Conservation (phyloP, 805 yeast genomes). For the Isabelozyma rhagii region DNA sequence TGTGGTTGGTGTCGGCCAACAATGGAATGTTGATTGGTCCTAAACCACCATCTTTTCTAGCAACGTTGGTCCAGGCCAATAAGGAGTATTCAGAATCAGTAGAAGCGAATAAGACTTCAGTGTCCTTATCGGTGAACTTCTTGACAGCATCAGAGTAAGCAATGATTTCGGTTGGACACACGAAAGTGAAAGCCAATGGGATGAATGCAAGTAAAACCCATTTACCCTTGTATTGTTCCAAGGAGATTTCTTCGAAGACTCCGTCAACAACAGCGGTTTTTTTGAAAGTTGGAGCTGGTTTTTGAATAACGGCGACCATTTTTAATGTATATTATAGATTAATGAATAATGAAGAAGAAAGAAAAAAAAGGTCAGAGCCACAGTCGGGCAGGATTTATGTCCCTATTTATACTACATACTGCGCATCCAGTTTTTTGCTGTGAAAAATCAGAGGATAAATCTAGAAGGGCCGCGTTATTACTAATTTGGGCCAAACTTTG, state of each 20-base stretch:
- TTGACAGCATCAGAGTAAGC: constrained; percentile 96
- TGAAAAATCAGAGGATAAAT: constrained; percentile 2
- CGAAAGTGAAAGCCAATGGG: constrained; percentile 99
- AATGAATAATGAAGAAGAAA: background rate
- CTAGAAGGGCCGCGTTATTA: constrained; percentile 11
- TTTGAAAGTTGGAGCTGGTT: constrained; percentile 94
- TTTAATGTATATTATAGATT: constrained; percentile 10
- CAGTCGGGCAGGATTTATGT: background rate
- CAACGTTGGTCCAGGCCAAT: constrained; percentile 96
- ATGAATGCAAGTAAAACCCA: constrained; percentile 97
- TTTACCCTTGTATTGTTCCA: constrained; percentile 95
- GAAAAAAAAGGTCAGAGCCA: background rate
- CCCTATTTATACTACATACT: constrained; percentile 1
- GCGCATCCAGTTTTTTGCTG: background rate
- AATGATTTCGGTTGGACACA: constrained; percentile 98
- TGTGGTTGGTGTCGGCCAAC: constrained; percentile 95
- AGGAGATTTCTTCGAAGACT: constrained; percentile 88
- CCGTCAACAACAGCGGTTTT: constrained; percentile 98
- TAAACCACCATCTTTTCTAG: constrained; percentile 97
- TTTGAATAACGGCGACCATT: constrained; percentile 90
- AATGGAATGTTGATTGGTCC: constrained; percentile 94
- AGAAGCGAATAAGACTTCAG: constrained; percentile 91
- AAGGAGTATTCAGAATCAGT: constrained; percentile 98
- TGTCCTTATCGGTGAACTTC: constrained; percentile 82
- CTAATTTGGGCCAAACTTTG: constrained; percentile 2